Conservation (phyloP, 2,329 filamentous ascomycete genomes). For the Fusarium liriodendri region DNA sequence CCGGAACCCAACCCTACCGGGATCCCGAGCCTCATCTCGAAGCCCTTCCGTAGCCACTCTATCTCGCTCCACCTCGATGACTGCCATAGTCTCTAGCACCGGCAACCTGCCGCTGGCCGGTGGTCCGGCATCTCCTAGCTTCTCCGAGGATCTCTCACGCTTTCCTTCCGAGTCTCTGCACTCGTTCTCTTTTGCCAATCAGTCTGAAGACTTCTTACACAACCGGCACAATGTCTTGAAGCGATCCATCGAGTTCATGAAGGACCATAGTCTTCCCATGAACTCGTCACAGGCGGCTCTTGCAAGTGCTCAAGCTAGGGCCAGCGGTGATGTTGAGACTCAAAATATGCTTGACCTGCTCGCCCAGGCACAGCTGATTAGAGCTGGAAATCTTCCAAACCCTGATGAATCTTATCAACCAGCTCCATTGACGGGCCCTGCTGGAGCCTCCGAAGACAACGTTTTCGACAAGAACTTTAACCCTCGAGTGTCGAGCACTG, state of each 20-base stretch:
- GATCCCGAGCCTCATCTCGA: conserved; percentile 71
- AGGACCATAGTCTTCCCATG: conserved; percentile 83
- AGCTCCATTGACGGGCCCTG: conserved; percentile 82
- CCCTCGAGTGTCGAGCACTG: conserved; percentile 63
- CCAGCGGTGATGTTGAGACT: conserved; percentile 84
- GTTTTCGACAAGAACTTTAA: conserved; percentile 87
- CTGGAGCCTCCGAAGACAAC: conserved; percentile 78
- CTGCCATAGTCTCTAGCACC: conserved; percentile 70
- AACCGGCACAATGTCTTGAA: conserved; percentile 94
- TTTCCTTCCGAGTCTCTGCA: conserved; percentile 97
- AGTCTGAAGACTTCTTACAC: conserved; percentile 91
- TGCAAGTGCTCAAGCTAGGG: conserved; percentile 83
- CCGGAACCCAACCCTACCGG: conserved; percentile 72
- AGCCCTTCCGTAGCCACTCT: conserved; percentile 66
- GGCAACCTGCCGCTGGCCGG: conserved; percentile 66
- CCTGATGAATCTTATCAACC: conserved; percentile 54
- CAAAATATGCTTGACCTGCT: conserved; percentile 93
- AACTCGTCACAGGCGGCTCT: conserved; percentile 77
- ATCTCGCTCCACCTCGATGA: conserved; percentile 79
- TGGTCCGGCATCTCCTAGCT: conserved; percentile 78
- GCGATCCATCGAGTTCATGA: conserved; percentile 96
- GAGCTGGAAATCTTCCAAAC: conserved; percentile 70
- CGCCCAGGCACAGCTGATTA: conserved; percentile 82
- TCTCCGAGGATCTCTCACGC: conserved; percentile 87
- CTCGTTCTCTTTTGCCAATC: conserved; percentile 97